Evolutionary conservation across 164 flowering plant genomes (phyloP).

Genomic region (Vitis amurensis): DNA sequence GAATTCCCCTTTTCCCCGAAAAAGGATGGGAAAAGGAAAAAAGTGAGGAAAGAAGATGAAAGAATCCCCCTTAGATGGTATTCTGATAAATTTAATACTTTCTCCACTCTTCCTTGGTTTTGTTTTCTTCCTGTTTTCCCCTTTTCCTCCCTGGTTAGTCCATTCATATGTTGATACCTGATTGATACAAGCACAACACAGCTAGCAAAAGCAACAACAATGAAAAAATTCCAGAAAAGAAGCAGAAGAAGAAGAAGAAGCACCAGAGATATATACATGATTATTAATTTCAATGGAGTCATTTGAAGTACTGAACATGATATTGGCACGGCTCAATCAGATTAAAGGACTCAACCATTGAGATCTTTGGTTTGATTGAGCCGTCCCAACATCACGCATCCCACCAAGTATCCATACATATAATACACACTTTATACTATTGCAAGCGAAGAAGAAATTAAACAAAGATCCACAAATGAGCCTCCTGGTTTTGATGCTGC

Average conservation of each 20-base stretch:
- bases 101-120: background rate
- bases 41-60: background rate
- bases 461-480: no score
- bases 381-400: conserved; percentile 1
- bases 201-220: background rate
- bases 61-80: background rate
- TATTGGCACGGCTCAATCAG: conserved; percentile 92
- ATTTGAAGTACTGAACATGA: conserved; percentile 2
- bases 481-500: no score
- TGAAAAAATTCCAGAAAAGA: no score
- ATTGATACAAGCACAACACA: no score
- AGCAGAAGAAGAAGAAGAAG: no score
- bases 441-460: no score
- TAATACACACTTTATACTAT: no score
- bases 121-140: background rate
- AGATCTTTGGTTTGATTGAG: conserved; percentile 1
- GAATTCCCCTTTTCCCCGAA: background rate
- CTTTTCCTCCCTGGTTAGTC: background rate
- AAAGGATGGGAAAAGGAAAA: background rate
- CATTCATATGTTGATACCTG: background rate
- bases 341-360: conserved; percentile 27
- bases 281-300: no score
- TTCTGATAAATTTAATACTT: background rate
- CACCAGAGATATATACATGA: no score
- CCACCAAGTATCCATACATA: background rate